Evolutionary conservation across 179 eudicot genomes (phyloP).

Genomic region (Amaranthus tricolor): DNA sequence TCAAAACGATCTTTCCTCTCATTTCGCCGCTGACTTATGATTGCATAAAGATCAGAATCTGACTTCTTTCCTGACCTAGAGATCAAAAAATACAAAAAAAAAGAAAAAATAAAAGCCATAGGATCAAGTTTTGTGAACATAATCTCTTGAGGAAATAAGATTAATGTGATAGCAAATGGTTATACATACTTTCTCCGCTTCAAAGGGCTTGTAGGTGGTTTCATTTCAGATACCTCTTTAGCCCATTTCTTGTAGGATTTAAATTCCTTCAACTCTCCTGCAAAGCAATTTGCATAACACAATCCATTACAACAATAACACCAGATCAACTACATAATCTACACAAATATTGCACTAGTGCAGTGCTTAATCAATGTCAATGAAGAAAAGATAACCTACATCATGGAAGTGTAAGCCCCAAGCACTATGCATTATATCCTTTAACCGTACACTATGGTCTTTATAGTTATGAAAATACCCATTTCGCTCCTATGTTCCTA

Average conservation of each 20-base stretch:
- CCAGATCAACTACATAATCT: background rate
- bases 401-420: too few species aligned
- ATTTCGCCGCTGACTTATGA: conserved; percentile 67
- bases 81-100: background rate
- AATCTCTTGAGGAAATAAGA: background rate
- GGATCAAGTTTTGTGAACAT: background rate
- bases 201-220: conserved; percentile 84
- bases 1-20: conserved; percentile 69
- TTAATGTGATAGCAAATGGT: conserved; percentile 1
- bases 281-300: background rate
- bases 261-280: conserved; percentile 77
- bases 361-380: background rate
- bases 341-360: background rate
- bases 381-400: background rate
- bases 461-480: too few species aligned
- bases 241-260: conserved; percentile 91
- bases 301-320: background rate
- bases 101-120: background rate
- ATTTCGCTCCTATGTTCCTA: too few species aligned
- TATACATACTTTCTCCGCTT: conserved; percentile 58
- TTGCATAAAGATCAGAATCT: conserved; percentile 67
- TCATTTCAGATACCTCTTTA: conserved; percentile 60
- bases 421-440: too few species aligned
- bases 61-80: conserved; percentile 60
- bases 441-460: too few species aligned